Evolutionary conservation across 768 basidiomycete genomes (phyloP).

Genomic region (Suillus subaureus): DNA sequence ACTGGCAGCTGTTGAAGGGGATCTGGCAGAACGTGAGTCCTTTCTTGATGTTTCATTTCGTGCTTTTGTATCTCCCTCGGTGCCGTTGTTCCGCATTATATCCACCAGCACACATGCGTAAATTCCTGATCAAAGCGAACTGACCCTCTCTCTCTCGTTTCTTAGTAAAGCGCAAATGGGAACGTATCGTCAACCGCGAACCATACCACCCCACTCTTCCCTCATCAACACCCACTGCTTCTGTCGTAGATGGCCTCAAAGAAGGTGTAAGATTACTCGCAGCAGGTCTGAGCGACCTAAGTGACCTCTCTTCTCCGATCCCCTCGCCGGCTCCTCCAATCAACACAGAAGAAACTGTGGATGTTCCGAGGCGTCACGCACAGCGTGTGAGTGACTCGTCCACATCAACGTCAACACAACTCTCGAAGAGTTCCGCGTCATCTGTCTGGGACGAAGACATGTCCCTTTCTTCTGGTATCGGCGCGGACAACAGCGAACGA

Average conservation of each 20-base stretch:
- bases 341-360: constrained; percentile 20
- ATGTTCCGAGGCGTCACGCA: constrained; percentile 21
- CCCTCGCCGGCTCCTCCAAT: constrained; percentile 15
- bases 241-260: constrained; percentile 60
- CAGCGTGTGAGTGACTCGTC: constrained; percentile 30
- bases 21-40: constrained; percentile 61
- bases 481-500: constrained; percentile 17
- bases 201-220: constrained; percentile 7
- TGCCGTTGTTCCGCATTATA: constrained; percentile 6
- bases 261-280: constrained; percentile 66
- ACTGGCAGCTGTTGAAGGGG: constrained; percentile 70
- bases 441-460: constrained; percentile 42
- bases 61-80: background rate
- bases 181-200: constrained; percentile 65
- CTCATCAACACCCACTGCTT: constrained; percentile 19
- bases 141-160: background rate
- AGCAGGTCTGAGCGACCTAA: constrained; percentile 41
- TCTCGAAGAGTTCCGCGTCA: constrained; percentile 50
- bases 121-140: background rate
- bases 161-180: constrained; percentile 83
- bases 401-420: constrained; percentile 32
- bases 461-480: constrained; percentile 11
- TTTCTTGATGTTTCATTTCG: background rate
- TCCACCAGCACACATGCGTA: background rate
- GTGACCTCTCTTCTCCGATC: constrained; percentile 23